These are phyloP conservation scores for Hypholoma sublateritium DNA, from an alignment of 768 basidiomycete genomes.

Conservation along the genomic window DNA sequence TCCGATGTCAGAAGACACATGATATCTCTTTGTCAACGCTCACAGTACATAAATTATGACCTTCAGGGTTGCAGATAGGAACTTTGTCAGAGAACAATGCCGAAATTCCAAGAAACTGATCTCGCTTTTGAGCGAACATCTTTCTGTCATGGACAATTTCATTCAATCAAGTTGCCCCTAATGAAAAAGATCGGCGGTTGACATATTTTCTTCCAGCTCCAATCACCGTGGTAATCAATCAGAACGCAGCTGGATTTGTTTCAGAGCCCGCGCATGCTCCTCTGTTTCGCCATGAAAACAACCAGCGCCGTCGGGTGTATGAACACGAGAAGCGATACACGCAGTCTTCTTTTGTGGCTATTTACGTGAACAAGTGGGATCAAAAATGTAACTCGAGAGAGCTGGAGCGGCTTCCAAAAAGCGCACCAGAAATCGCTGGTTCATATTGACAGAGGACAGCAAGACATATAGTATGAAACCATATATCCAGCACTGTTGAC, in stretches of 20 bases:
- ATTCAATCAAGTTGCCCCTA: constrained; percentile 5
- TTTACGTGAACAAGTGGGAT: background rate
- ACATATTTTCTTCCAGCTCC: background rate
- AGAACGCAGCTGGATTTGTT: background rate
- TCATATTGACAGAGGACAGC: background rate
- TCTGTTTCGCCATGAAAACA: background rate
- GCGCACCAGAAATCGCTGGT: background rate
- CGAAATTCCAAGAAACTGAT: constrained; percentile 4
- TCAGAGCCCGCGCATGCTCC: background rate
- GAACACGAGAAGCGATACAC: background rate
- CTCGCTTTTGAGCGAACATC: constrained; percentile 11
- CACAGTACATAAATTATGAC: constrained; percentile 8
- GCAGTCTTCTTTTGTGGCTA: background rate
- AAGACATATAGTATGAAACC: background rate
- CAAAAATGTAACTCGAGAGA: background rate
- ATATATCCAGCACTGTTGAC: background rate
- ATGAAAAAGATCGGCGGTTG: too few relatives aligned
- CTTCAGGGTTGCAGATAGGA: constrained; percentile 7
- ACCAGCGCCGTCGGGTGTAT: background rate
- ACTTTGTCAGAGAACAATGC: constrained; percentile 2
- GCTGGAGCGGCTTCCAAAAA: background rate
- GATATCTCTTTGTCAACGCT: too few relatives aligned
- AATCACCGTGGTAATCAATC: background rate
- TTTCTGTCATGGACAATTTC: constrained; percentile 4
- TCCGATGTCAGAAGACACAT: too few relatives aligned